These are phyloP conservation scores for Crithidia acanthocephali DNA, from an alignment of 208 protist species.

Conservation along the genomic window DNA sequence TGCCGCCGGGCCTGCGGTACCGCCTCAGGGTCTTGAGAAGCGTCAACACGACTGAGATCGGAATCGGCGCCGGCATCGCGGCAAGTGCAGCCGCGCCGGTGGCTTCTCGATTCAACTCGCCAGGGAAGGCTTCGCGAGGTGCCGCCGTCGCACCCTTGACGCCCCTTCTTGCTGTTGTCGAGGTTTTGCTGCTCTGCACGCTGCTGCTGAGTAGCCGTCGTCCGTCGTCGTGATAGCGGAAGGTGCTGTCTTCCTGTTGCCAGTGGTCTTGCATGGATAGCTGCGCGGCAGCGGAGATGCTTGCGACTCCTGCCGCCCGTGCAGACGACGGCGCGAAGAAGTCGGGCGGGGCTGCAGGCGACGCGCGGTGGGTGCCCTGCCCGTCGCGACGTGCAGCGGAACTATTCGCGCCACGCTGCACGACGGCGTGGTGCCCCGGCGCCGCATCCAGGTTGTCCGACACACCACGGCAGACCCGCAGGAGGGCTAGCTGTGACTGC, in stretches of 20 bases:
- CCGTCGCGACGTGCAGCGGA: neutral
- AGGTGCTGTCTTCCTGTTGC: slow-evolving; percentile 12
- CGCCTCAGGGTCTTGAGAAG: slow-evolving; percentile 23
- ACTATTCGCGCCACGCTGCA: neutral
- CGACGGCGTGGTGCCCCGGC: too few species aligned
- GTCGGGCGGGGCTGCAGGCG: slow-evolving; percentile 12
- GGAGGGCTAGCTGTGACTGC: slow-evolving; percentile 38
- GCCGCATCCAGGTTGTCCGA: too few species aligned
- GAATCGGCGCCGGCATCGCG: slow-evolving; percentile 24
- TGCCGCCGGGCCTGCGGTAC: neutral
- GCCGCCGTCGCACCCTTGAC: neutral
- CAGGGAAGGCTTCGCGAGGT: slow-evolving; percentile 1
- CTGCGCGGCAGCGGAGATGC: slow-evolving; percentile 21
- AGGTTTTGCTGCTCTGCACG: neutral
- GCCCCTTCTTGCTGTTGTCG: neutral
- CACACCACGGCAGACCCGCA: slow-evolving; percentile 35
- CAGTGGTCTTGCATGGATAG: slow-evolving; percentile 22
- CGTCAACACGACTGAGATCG: slow-evolving; percentile 26
- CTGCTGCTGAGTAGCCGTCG: slow-evolving; percentile 4
- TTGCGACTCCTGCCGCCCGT: neutral
- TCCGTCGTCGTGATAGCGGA: slow-evolving; percentile 39
- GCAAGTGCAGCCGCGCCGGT: slow-evolving; percentile 25
- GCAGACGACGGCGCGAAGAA: neutral
- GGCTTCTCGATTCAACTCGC: slow-evolving; percentile 17
- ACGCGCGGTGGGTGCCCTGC: neutral